Evolutionary conservation across 2,329 filamentous ascomycete genomes (phyloP).

Genomic region (Aspergillus neotritici): DNA sequence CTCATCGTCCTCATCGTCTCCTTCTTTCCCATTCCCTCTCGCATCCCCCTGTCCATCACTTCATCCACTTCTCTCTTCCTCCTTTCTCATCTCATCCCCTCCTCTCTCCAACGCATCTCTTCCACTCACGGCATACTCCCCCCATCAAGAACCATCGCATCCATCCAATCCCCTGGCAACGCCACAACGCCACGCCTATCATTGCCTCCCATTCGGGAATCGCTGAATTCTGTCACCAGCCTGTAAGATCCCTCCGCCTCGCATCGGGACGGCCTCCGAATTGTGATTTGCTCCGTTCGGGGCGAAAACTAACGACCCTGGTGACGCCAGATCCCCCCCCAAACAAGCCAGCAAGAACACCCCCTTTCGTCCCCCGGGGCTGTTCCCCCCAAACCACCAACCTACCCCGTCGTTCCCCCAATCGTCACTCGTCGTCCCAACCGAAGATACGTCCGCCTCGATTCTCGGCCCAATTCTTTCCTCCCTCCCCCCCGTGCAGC

Average conservation of each 20-base stretch:
- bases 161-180: neutral
- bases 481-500: conserved; percentile 21
- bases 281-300: conserved; percentile 9
- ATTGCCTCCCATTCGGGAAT: neutral
- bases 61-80: neutral
- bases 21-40: neutral
- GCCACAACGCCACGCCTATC: conserved; percentile 1
- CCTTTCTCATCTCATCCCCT: neutral
- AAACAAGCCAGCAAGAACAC: too few species aligned
- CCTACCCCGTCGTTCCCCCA: conserved; percentile 10
- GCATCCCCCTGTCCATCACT: neutral
- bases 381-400: conserved; percentile 16
- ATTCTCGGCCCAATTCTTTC: conserved; percentile 11
- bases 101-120: conserved; percentile 6
- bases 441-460: too few species aligned
- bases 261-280: conserved; percentile 24
- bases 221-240: conserved; percentile 11
- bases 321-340: conserved; percentile 26
- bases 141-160: neutral
- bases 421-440: too few species aligned
- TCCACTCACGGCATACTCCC: conserved; percentile 3
- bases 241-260: conserved; percentile 26
- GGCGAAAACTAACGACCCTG: conserved; percentile 9
- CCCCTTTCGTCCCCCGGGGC: conserved; percentile 9
- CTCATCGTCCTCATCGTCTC: too few species aligned